A percentile compares a stretch with the other conserved stretches of the same genome.
phyloP scores from a whole-genome alignment of 2,329 filamentous ascomycete species.

The Xylariaceae sp. region DNA sequence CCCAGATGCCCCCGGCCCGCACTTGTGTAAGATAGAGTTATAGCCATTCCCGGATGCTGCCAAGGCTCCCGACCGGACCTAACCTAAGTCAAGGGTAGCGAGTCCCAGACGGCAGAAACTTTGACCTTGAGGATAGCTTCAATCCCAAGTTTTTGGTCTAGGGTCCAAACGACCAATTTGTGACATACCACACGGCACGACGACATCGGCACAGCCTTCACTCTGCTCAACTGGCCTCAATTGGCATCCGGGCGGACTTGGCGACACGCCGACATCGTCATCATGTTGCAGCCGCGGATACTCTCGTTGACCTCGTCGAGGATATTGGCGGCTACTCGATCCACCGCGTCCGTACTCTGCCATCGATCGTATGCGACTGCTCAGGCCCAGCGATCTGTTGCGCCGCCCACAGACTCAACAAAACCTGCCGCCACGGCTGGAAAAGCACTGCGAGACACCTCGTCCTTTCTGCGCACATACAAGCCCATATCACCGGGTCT shows the following conservation, averaged over 20 bases:
- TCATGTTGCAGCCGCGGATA: conserved; percentile 32
- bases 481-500: conserved; percentile 91
- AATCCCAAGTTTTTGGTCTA: conserved; percentile 22
- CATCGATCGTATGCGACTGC: conserved; percentile 28
- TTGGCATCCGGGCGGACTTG: conserved; percentile 2
- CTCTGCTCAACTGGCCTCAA: conserved; percentile 7
- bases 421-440: conserved; percentile 5
- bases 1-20: no score
- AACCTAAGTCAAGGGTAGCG: conserved; percentile 5
- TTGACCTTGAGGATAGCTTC: conserved; percentile 26
- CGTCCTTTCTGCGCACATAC: conserved; percentile 70
- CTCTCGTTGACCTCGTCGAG: conserved; percentile 23
- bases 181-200: conserved; percentile 1
- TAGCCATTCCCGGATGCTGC: no score
- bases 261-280: conserved; percentile 21
- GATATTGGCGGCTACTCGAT: conserved; percentile 23
- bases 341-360: conserved; percentile 14
- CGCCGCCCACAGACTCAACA: conserved; percentile 14
- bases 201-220: not conserved
- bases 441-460: conserved; percentile 27
- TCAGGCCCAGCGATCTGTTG: not conserved
- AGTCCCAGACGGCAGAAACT: conserved; percentile 20
- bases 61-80: no score
- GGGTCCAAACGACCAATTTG: conserved; percentile 3
- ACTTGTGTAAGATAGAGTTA: no score